These are phyloP conservation scores for Dentiscutata heterogama DNA, from an alignment of 371 early-diverging fungal genomes.

Conservation along the genomic window DNA sequence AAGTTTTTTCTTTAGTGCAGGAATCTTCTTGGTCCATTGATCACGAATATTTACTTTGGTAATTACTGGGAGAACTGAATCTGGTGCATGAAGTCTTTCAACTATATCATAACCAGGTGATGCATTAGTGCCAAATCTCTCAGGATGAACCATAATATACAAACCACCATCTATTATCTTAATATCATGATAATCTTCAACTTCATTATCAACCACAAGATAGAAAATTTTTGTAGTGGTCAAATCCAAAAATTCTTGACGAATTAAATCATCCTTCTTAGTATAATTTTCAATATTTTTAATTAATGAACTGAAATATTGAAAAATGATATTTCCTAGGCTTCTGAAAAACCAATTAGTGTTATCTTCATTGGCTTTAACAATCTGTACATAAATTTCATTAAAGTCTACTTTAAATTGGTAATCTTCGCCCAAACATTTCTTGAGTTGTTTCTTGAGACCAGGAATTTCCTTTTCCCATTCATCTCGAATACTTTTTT, in stretches of 20 bases:
- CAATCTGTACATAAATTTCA: background rate
- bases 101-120: constrained; percentile 2
- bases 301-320: constrained; percentile 29
- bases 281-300: constrained; percentile 25
- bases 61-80: constrained; percentile 10
- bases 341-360: background rate
- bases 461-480: constrained; percentile 28
- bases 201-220: background rate
- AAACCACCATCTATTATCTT: constrained; percentile 10
- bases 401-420: constrained; percentile 35
- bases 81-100: constrained; percentile 21
- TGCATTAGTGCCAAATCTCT: constrained; percentile 5
- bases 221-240: background rate
- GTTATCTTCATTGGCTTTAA: constrained; percentile 35
- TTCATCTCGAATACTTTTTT: constrained; percentile 30
- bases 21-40: constrained; percentile 25
- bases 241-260: constrained; percentile 26
- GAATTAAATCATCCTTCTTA: constrained; percentile 30
- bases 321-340: constrained; percentile 5
- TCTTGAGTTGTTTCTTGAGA: constrained; percentile 28
- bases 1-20: constrained; percentile 27
- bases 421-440: constrained; percentile 28
- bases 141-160: constrained; percentile 9
- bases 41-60: constrained; percentile 37
- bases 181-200: constrained; percentile 26